Evolutionary conservation across 805 yeast genomes (phyloP).

Genomic region (Metschnikowia henanensis): DNA sequence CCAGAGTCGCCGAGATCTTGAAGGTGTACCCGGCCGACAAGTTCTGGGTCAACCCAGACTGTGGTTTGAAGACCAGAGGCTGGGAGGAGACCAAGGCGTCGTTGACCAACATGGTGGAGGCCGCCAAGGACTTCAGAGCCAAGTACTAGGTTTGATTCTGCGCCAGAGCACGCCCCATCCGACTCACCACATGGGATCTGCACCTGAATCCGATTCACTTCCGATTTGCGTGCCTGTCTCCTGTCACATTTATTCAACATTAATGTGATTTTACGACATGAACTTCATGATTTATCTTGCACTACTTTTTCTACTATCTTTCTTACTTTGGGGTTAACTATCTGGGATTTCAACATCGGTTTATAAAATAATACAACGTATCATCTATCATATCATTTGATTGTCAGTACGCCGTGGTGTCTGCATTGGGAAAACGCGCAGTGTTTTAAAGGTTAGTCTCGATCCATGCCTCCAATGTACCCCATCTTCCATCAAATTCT

Average conservation of each 20-base stretch:
- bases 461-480: too few relatives aligned
- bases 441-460: too few relatives aligned
- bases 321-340: constrained; percentile 32
- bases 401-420: too few relatives aligned
- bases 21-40: constrained; percentile 97
- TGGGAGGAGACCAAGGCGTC: constrained; percentile 97
- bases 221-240: constrained; percentile 30
- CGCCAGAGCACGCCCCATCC: constrained; percentile 10
- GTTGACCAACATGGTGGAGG: constrained; percentile 98
- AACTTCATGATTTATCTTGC: constrained; percentile 24
- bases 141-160: constrained; percentile 29
- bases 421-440: too few relatives aligned
- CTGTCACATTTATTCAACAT: constrained; percentile 51
- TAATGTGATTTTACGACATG: constrained; percentile 37
- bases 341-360: constrained; percentile 54
- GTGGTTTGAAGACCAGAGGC: constrained; percentile 99
- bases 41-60: constrained; percentile 99
- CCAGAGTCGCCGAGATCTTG: constrained; percentile 91
- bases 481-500: too few relatives aligned
- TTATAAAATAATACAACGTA: constrained; percentile 19
- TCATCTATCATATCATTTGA: not conserved
- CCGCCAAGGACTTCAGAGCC: constrained; percentile 87
- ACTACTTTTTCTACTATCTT: constrained; percentile 21
- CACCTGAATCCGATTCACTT: constrained; percentile 31
- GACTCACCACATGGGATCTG: constrained; percentile 12